Conservation (phyloP, 2,329 filamentous ascomycete species). For the Penicillium rolfsii region DNA sequence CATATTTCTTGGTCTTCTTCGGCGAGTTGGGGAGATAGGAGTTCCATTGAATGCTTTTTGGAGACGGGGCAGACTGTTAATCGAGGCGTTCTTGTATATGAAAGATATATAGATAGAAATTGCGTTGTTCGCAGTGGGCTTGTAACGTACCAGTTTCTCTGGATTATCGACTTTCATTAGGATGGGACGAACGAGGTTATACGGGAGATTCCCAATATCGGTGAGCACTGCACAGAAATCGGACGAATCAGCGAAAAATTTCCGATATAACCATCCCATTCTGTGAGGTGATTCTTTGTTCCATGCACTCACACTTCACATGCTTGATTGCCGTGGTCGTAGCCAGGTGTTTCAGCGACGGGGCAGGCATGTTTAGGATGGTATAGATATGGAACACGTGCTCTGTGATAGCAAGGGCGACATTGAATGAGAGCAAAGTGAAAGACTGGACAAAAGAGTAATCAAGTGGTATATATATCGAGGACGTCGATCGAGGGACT, state of each 20-base stretch:
- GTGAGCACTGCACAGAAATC: slow-evolving; percentile 54
- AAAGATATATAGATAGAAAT: background rate
- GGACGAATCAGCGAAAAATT: background rate
- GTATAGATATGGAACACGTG: slow-evolving; percentile 12
- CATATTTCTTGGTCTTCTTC: slow-evolving; percentile 73
- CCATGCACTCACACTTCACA: slow-evolving; percentile 38
- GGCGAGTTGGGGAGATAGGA: slow-evolving; percentile 74
- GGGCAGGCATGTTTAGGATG: slow-evolving; percentile 37
- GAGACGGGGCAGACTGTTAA: background rate
- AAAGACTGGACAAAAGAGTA: background rate
- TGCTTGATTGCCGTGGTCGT: slow-evolving; percentile 43
- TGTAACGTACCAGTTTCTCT: slow-evolving; percentile 65
- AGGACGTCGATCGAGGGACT: background rate
- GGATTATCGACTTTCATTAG: slow-evolving; percentile 73
- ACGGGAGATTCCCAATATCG: slow-evolving; percentile 73
- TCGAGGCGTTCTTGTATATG: background rate
- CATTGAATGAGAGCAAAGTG: slow-evolving; percentile 23
- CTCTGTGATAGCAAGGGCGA: slow-evolving; percentile 1
- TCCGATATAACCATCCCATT: background rate
- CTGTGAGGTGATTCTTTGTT: background rate
- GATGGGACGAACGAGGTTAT: slow-evolving; percentile 66
- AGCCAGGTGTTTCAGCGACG: slow-evolving; percentile 41
- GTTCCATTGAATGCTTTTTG: slow-evolving; percentile 64
- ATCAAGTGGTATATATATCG: background rate
- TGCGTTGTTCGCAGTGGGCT: background rate